Evolutionary conservation across 225 moss, liverwort and hornwort species (phyloP).

Genomic region (Straminergon stramineum): DNA sequence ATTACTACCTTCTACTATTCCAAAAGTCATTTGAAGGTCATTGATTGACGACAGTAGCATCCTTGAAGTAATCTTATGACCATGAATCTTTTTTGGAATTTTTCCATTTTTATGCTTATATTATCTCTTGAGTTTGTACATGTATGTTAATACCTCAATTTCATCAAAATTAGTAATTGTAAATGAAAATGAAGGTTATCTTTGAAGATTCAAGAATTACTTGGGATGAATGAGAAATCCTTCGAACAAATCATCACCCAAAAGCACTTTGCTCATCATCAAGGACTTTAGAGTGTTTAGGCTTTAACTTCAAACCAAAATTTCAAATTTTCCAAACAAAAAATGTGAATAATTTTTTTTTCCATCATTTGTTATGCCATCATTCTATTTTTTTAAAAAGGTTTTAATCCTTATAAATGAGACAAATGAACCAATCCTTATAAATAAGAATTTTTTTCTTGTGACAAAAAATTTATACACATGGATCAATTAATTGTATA

Average conservation of each 20-base stretch:
- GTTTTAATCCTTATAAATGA: no score
- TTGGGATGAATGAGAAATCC: neutral
- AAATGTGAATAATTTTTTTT: neutral
- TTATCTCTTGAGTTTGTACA: neutral
- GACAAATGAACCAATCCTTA: neutral
- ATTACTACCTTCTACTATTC: no score
- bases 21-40: neutral
- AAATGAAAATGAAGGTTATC: neutral
- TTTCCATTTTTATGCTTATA: neutral
- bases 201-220: neutral
- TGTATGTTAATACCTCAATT: neutral
- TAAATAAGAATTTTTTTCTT: neutral
- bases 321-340: neutral
- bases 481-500: rapidly evolving
- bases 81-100: neutral
- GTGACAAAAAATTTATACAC: neutral
- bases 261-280: neutral
- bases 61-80: neutral
- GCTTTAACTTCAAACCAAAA: neutral
- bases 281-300: neutral
- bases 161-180: neutral
- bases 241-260: neutral
- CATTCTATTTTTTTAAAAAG: no score
- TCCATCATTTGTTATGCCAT: neutral
- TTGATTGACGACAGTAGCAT: rapidly evolving